phyloP scores from a whole-genome alignment of 176 grass and related monocot genomes.

The Paspalum vaginatum region DNA sequence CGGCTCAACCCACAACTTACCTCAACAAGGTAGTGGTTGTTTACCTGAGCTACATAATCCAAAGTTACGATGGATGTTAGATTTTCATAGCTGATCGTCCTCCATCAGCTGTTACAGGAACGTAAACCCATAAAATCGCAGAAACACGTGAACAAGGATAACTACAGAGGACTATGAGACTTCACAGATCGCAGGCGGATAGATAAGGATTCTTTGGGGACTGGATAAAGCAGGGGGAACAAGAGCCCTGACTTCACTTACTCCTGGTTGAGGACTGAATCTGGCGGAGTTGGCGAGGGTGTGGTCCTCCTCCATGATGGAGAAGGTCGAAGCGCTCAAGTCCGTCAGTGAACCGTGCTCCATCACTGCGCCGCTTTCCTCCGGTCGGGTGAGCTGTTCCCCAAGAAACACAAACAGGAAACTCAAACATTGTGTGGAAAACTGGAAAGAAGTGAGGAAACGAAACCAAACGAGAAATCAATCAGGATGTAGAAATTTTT shows the following conservation, averaged over 20 bases:
- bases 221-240: not conserved
- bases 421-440: not conserved
- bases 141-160: not conserved
- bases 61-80: not conserved
- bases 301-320: slow-evolving; percentile 77
- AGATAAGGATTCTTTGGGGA: not conserved
- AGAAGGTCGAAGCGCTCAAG: slow-evolving; percentile 63
- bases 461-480: slow-evolving; percentile 7
- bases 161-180: not conserved
- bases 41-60: not conserved
- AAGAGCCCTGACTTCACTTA: slow-evolving; percentile 53
- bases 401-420: not conserved
- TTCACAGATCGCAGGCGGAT: not conserved
- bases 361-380: slow-evolving; percentile 40
- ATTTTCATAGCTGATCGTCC: not conserved
- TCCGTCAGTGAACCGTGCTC: slow-evolving; percentile 70
- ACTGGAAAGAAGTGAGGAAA: not conserved
- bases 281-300: slow-evolving; percentile 76
- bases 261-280: slow-evolving; percentile 90
- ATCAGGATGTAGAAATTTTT: too few relatives aligned
- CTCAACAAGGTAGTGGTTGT: not conserved
- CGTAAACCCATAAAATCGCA: not conserved
- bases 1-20: too few relatives aligned
- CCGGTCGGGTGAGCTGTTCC: not conserved
- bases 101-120: not conserved